Conservation (phyloP, 2,329 filamentous ascomycete species). For the Xylaria sp. region DNA sequence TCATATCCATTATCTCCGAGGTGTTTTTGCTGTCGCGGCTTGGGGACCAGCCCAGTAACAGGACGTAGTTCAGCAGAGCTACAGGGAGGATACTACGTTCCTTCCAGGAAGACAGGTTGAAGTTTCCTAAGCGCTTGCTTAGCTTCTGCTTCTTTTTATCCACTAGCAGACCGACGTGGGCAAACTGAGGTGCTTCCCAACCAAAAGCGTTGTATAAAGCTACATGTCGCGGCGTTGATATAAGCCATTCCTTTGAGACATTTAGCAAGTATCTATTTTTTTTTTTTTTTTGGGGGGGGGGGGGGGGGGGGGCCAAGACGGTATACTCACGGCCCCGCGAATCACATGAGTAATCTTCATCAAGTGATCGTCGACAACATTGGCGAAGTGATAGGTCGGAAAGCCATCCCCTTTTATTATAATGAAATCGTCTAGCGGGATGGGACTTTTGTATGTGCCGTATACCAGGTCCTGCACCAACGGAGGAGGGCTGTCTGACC, state of each 20-base stretch:
- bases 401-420: conserved; percentile 91
- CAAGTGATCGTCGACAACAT: conserved; percentile 93
- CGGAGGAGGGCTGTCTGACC: conserved; percentile 70
- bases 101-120: conserved; percentile 63
- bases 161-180: conserved; percentile 81
- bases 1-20: conserved; percentile 76
- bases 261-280: conserved; percentile 3
- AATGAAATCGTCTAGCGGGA: conserved; percentile 81
- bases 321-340: conserved; percentile 77
- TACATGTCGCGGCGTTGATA: conserved; percentile 82
- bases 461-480: conserved; percentile 83
- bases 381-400: conserved; percentile 96
- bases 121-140: conserved; percentile 81
- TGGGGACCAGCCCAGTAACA: conserved; percentile 84
- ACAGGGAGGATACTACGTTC: conserved; percentile 59
- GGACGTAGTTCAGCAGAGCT: conserved; percentile 80
- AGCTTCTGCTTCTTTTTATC: conserved; percentile 77
- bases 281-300: no score
- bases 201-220: conserved; percentile 80
- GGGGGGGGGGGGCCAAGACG: background rate
- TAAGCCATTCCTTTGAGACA: conserved; percentile 82
- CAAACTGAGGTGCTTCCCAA: conserved; percentile 79
- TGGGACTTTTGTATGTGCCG: conserved; percentile 69
- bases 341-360: conserved; percentile 98
- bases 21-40: conserved; percentile 53